Conservation (phyloP, 306 rosid species). For the Coriaria nepalensis region DNA sequence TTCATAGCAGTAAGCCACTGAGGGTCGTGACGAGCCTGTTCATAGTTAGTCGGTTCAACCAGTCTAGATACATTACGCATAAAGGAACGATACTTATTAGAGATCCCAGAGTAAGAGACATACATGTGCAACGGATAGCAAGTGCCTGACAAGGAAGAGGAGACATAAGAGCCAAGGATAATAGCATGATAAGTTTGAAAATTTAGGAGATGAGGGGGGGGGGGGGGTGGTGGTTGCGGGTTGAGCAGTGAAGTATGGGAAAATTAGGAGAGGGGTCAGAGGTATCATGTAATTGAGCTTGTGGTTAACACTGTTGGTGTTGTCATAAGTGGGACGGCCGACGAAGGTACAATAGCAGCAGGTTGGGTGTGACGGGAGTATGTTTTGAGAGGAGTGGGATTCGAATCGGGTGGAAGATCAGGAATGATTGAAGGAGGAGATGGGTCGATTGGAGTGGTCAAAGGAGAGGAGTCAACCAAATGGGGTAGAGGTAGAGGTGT, state of each 20-base stretch:
- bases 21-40: background rate
- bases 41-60: background rate
- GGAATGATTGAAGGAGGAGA: too few species aligned
- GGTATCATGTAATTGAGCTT: too few species aligned
- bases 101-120: conserved; percentile 1
- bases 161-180: background rate
- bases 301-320: too few species aligned
- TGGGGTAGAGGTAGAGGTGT: background rate
- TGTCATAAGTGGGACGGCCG: too few species aligned
- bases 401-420: too few species aligned
- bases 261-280: too few species aligned
- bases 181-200: background rate
- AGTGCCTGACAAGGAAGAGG: background rate
- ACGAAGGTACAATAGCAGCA: too few species aligned
- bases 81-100: background rate
- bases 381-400: too few species aligned
- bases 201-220: background rate
- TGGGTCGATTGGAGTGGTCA: too few species aligned
- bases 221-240: background rate
- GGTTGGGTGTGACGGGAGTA: too few species aligned
- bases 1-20: too few species aligned
- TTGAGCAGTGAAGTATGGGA: background rate
- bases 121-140: background rate
- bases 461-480: too few species aligned
- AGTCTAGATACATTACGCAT: background rate